phyloP scores from a whole-genome alignment of 2,329 filamentous ascomycete genomes.

The Arthrobotrys sinensis region DNA sequence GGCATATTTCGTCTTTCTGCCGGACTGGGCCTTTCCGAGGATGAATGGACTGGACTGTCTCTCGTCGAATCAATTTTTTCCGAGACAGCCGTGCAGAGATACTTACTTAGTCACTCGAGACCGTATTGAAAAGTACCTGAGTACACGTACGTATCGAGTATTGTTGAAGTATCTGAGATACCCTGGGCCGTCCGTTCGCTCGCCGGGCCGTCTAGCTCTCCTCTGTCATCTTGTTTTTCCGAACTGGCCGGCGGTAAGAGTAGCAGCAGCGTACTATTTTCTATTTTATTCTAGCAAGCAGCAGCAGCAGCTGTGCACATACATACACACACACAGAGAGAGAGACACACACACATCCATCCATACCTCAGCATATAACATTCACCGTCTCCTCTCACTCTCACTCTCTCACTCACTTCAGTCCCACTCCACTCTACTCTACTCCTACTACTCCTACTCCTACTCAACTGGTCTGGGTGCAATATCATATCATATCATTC shows the following conservation, averaged over 20 bases:
- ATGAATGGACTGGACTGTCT: too few relatives aligned
- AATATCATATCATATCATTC: background rate
- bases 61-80: conserved; percentile 1
- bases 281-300: too few relatives aligned
- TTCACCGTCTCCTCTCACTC: background rate
- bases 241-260: background rate
- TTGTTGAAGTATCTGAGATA: background rate
- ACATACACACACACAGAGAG: too few relatives aligned
- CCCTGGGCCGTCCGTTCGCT: conserved; percentile 28
- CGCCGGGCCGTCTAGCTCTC: conserved; percentile 28
- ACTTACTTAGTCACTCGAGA: too few relatives aligned
- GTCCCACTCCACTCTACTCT: too few relatives aligned
- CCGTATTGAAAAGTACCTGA: too few relatives aligned
- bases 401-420: background rate
- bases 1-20: conserved; percentile 15
- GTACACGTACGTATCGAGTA: too few relatives aligned
- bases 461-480: too few relatives aligned
- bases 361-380: conserved; percentile 10
- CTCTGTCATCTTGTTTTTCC: conserved; percentile 36
- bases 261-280: too few relatives aligned
- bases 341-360: too few relatives aligned
- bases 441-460: too few relatives aligned
- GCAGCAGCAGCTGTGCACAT: too few relatives aligned
- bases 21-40: conserved; percentile 11
- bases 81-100: conserved; percentile 5